These are phyloP conservation scores for Nothophaeocryptopus gaeumannii DNA, from an alignment of 2,329 filamentous ascomycete species.

Conservation along the genomic window DNA sequence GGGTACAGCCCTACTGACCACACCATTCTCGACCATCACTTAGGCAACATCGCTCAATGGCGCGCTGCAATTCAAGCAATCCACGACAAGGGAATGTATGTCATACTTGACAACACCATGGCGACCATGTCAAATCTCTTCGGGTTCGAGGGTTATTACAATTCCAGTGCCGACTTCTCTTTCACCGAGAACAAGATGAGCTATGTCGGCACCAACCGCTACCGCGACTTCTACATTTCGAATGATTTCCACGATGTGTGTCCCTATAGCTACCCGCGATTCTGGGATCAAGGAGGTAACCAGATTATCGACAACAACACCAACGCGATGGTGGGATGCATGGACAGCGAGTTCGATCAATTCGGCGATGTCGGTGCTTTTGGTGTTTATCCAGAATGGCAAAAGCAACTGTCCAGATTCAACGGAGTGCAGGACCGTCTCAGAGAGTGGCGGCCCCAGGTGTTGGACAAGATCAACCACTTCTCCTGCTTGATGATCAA, in stretches of 20 bases:
- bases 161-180: slow-evolving; percentile 56
- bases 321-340: slow-evolving; percentile 53
- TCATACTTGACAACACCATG: slow-evolving; percentile 64
- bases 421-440: slow-evolving; percentile 66
- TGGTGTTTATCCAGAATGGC: slow-evolving; percentile 61
- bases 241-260: slow-evolving; percentile 52
- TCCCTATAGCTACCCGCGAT: slow-evolving; percentile 58
- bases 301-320: slow-evolving; percentile 49
- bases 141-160: slow-evolving; percentile 60
- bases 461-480: slow-evolving; percentile 56
- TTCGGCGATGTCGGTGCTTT: slow-evolving; percentile 64
- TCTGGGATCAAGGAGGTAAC: slow-evolving; percentile 59
- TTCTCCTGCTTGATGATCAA: slow-evolving; percentile 63
- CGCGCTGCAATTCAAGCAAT: slow-evolving; percentile 58
- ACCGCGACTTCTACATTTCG: slow-evolving; percentile 57
- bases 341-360: slow-evolving; percentile 62
- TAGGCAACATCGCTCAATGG: slow-evolving; percentile 59
- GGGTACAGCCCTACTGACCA: slow-evolving; percentile 58
- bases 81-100: slow-evolving; percentile 63
- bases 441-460: slow-evolving; percentile 60
- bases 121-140: slow-evolving; percentile 63
- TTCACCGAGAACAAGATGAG: slow-evolving; percentile 56
- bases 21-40: slow-evolving; percentile 62
- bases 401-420: slow-evolving; percentile 64
- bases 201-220: slow-evolving; percentile 56